Evolutionary conservation across 257 asterid species (phyloP), one percentile per base, ranked within the genome.

Genomic region (Schizonepeta tenuifolia): DNA sequence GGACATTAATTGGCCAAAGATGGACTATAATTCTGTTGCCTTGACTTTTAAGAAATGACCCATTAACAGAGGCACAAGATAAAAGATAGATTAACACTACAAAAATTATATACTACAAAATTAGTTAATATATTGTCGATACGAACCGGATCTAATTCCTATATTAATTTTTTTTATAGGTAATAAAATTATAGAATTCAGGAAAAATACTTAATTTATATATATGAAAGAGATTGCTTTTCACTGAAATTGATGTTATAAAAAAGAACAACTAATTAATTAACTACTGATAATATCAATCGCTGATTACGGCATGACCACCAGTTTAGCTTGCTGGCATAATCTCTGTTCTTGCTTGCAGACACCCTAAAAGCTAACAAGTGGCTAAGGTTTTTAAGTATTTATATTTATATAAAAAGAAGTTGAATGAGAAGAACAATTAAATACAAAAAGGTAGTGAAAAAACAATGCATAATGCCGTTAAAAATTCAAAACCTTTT

Each of bases 311-410:
- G 82, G 83, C 89, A 79, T 71, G 63, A 73, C 20, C 67, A 56
- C 46, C 43, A 41, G 67, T 64, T n/a, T n/a, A n/a, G n/a, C 69
- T 71, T 73, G 73, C 38, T 70, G 75, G 75, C 83, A 73, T 75
- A 77, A 70, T 69, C 79, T 77, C 74, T 66, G 78, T 75, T 59
- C 54, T 61, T 69, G 33, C 79, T 74, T 74, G 14, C 50, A 74
- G 80, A 84, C 85, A 82, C 78, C 89, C 83, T 79, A 81, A 81
- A 77, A 79, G 85, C 63, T 72, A 63, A 70, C 84, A 78, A 81
- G 72, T 83, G 75, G 80, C 66, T 69, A 74, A 67, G 70, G 56
- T 44, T 67, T 72, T 69, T 12, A 51, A 40, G 66, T 73, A 79
- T 66, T 28, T 57, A 58, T n/a, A 1, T n/a, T n/a, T 7, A 17